phyloP scores from a whole-genome alignment of 2,329 filamentous ascomycete species.

The Diaporthe sp. region DNA sequence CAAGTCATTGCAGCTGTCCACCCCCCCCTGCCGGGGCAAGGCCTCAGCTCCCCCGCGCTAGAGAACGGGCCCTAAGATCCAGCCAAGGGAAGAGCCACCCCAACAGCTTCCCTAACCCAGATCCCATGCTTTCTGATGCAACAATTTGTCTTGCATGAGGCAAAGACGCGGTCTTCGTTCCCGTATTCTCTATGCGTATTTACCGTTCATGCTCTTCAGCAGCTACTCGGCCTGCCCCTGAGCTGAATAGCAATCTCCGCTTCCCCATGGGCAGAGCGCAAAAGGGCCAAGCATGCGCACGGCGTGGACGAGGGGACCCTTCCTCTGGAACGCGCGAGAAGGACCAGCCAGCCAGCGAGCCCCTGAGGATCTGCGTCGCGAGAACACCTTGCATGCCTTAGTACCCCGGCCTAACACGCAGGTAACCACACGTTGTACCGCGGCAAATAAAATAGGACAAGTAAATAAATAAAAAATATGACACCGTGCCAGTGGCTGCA shows the following conservation, averaged over 20 bases:
- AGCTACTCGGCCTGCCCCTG: background rate
- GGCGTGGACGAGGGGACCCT: slow-evolving; percentile 11
- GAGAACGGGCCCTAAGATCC: slow-evolving; percentile 25
- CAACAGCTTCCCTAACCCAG: slow-evolving; percentile 33
- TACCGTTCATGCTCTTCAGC: background rate
- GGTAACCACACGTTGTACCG: slow-evolving; percentile 18
- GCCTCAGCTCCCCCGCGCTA: slow-evolving; percentile 30
- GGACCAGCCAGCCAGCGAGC: slow-evolving; percentile 23
- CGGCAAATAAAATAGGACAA: slow-evolving; percentile 11
- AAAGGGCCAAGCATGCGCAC: background rate
- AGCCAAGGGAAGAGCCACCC: slow-evolving; percentile 20
- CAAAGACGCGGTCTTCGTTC: background rate
- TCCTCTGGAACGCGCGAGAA: slow-evolving; percentile 21
- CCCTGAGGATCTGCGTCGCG: slow-evolving; percentile 35
- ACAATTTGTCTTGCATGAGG: background rate
- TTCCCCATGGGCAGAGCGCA: slow-evolving; percentile 6
- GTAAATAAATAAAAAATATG: slow-evolving; percentile 3
- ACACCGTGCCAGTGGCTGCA: slow-evolving; percentile 22
- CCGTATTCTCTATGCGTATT: background rate
- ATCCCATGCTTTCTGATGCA: slow-evolving; percentile 22
- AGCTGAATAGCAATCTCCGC: slow-evolving; percentile 22
- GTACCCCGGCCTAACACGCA: slow-evolving; percentile 25
- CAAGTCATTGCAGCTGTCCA: background rate
- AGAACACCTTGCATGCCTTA: slow-evolving; percentile 29
- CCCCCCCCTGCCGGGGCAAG: slow-evolving; percentile 17